A percentile compares a stretch with the other conserved stretches of the same genome.
phyloP scores from a whole-genome alignment of 2,329 filamentous ascomycete genomes.

The Sporothrix sp. region DNA sequence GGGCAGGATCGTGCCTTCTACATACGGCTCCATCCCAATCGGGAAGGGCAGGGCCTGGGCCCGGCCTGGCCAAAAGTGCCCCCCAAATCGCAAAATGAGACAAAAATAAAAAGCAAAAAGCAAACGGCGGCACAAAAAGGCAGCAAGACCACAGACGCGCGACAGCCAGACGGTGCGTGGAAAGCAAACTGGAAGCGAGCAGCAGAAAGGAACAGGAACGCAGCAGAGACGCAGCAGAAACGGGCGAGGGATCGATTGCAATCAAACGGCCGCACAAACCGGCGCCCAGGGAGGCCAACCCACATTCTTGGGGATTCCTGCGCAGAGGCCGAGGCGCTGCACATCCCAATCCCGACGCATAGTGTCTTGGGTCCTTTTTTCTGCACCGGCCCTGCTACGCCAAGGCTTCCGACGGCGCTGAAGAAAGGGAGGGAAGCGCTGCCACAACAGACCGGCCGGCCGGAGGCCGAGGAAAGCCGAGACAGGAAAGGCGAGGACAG shows the following conservation, averaged over 20 bases:
- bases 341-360: constrained; percentile 9
- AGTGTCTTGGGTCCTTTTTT: too few relatives aligned
- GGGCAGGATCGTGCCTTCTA: neutral
- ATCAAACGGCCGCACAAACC: neutral
- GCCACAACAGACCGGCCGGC: too few relatives aligned
- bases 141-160: neutral
- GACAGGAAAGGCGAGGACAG: too few relatives aligned
- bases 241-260: constrained; percentile 1
- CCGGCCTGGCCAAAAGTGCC: neutral
- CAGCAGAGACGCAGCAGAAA: too few relatives aligned
- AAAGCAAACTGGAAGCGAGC: too few relatives aligned
- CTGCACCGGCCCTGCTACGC: too few relatives aligned
- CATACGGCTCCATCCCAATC: constrained; percentile 8
- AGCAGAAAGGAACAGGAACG: too few relatives aligned
- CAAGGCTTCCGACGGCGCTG: neutral
- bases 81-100: neutral
- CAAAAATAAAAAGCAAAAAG: neutral
- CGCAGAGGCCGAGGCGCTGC: neutral
- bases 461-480: too few relatives aligned
- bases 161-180: too few relatives aligned
- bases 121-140: constrained; percentile 1
- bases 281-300: neutral
- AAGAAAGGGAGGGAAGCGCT: too few relatives aligned
- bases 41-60: constrained; percentile 10
- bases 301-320: constrained; percentile 10